Evolutionary conservation across 2,329 filamentous ascomycete genomes (phyloP).

Genomic region (Ceratocystis papillata): DNA sequence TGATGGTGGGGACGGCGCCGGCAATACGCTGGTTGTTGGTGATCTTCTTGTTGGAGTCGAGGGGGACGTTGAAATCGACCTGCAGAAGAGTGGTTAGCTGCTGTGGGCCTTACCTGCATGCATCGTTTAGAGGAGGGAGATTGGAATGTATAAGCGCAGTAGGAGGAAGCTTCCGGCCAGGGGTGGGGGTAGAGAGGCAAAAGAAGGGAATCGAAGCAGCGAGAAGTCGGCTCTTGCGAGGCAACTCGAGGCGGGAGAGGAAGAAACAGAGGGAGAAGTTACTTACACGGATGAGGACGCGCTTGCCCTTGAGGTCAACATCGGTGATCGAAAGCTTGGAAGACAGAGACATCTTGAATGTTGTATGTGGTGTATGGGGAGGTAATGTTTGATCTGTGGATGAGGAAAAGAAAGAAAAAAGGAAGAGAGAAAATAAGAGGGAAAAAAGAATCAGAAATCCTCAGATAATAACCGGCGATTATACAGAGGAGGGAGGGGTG

Average conservation of each 20-base stretch:
- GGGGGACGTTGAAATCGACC: constrained; percentile 99
- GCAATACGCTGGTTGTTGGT: constrained; percentile 98
- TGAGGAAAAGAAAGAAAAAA: constrained; percentile 26
- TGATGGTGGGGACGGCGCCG: constrained; percentile 89
- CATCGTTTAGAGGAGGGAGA: not conserved
- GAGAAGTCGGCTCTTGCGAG: constrained; percentile 12
- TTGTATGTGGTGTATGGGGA: constrained; percentile 26
- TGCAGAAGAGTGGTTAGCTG: constrained; percentile 31
- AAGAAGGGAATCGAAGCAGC: not conserved
- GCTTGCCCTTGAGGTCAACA: constrained; percentile 95
- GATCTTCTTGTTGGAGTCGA: constrained; percentile 83
- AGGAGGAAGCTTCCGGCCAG: not conserved
- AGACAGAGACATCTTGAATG: constrained; percentile 77
- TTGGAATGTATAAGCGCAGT: constrained; percentile 8
- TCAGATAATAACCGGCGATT: not conserved
- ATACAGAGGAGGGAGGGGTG: not conserved
- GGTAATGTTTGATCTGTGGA: constrained; percentile 24
- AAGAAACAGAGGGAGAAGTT: constrained; percentile 1
- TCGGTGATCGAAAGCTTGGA: constrained; percentile 97
- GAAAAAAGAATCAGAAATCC: not conserved
- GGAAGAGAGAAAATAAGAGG: constrained; percentile 5
- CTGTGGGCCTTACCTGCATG: not conserved
- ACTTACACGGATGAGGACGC: constrained; percentile 89
- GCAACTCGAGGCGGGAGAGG: not conserved
- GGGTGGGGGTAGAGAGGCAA: not conserved